phyloP scores from a whole-genome alignment of 2,329 filamentous ascomycete species.

The Xylaria digitata region DNA sequence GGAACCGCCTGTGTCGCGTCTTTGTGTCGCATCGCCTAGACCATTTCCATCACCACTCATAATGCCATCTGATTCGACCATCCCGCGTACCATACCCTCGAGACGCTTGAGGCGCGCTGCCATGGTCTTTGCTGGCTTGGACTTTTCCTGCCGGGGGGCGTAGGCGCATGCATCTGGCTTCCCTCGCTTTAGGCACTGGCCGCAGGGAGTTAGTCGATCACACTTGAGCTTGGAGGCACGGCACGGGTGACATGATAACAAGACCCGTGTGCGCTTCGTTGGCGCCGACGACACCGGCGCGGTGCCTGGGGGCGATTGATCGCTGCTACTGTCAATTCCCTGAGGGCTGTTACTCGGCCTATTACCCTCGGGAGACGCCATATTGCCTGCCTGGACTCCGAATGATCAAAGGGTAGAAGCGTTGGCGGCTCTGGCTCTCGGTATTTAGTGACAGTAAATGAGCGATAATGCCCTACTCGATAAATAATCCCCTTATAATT shows the following conservation, averaged over 20 bases:
- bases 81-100: constrained; percentile 67
- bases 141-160: constrained; percentile 59
- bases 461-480: background rate
- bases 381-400: constrained; percentile 1
- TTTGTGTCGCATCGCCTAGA: constrained; percentile 35
- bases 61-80: constrained; percentile 59
- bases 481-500: background rate
- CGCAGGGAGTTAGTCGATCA: constrained; percentile 64
- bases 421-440: background rate
- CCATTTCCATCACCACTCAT: constrained; percentile 6
- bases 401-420: background rate
- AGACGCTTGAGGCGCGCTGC: constrained; percentile 65
- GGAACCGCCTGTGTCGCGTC: constrained; percentile 50
- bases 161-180: constrained; percentile 60
- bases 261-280: constrained; percentile 60
- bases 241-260: constrained; percentile 65
- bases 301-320: constrained; percentile 9
- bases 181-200: constrained; percentile 64
- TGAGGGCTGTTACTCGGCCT: constrained; percentile 12
- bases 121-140: constrained; percentile 61
- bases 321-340: constrained; percentile 21
- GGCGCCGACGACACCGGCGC: constrained; percentile 14
- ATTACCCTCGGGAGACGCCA: constrained; percentile 23
- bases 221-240: constrained; percentile 68
- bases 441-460: background rate